Evolutionary conservation across 441 rosid genomes (phyloP).

Genomic region (Raphanus hybrid): DNA sequence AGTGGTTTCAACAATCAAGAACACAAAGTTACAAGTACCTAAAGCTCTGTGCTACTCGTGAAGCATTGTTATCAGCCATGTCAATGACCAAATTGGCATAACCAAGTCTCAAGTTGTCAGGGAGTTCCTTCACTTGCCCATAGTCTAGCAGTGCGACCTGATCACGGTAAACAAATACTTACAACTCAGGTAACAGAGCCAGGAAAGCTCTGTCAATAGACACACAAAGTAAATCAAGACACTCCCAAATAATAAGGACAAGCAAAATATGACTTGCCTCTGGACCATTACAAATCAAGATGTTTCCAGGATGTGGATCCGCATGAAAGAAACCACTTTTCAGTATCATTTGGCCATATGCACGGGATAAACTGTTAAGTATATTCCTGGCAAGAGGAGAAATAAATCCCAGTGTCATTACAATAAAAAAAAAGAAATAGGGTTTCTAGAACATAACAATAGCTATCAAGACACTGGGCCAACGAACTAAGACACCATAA

Average conservation of each 20-base stretch:
- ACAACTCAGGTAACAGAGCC: slow-evolving; percentile 28
- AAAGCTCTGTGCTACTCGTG: slow-evolving; percentile 75
- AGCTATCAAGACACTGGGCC: slow-evolving; percentile 14
- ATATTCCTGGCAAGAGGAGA: slow-evolving; percentile 62
- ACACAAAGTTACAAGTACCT: slow-evolving; percentile 48
- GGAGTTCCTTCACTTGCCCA: slow-evolving; percentile 98
- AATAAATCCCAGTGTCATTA: slow-evolving; percentile 17
- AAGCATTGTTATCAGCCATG: slow-evolving; percentile 71
- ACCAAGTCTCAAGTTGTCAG: slow-evolving; percentile 79
- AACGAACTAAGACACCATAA: slow-evolving; percentile 32
- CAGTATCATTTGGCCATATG: slow-evolving; percentile 97
- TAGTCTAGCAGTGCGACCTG: slow-evolving; percentile 96
- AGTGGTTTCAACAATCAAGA: neutral
- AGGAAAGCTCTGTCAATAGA: slow-evolving; percentile 19
- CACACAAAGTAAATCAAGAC: slow-evolving; percentile 7
- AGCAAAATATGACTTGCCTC: slow-evolving; percentile 64
- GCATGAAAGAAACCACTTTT: slow-evolving; percentile 97
- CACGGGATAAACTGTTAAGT: slow-evolving; percentile 75
- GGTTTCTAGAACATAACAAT: slow-evolving; percentile 28
- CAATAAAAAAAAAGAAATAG: neutral
- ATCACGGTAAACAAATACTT: slow-evolving; percentile 34
- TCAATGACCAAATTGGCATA: slow-evolving; percentile 90
- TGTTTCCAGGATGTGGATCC: slow-evolving; percentile 99
- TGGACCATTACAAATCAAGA: slow-evolving; percentile 85
- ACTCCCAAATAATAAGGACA: slow-evolving; percentile 21